Conservation (phyloP, 202 grass and related monocot genomes). For the Panicum virgatum region DNA sequence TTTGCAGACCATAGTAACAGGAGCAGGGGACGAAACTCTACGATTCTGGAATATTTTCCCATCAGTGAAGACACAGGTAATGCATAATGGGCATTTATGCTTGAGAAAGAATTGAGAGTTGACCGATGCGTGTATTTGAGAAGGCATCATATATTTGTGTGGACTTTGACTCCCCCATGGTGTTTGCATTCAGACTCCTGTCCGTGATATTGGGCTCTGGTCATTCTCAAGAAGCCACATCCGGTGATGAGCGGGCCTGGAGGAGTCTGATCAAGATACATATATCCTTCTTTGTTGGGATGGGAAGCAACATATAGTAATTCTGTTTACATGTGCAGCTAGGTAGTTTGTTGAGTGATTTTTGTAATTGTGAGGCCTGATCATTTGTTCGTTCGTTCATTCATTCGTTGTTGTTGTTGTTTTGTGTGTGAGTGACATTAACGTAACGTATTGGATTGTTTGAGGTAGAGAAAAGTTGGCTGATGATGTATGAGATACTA, state of each 20-base stretch:
- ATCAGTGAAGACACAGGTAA: slow-evolving; percentile 74
- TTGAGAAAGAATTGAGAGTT: no score
- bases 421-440: background rate
- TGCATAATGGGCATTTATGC: background rate
- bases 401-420: background rate
- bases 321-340: slow-evolving; percentile 30
- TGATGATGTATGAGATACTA: slow-evolving; percentile 11
- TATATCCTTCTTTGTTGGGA: background rate
- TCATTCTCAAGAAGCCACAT: slow-evolving; percentile 88
- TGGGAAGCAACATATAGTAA: slow-evolving; percentile 20
- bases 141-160: background rate
- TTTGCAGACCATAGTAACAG: slow-evolving; percentile 89
- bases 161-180: background rate
- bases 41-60: slow-evolving; percentile 99
- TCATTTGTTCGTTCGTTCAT: slow-evolving; percentile 3
- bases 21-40: slow-evolving; percentile 87
- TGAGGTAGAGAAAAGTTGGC: slow-evolving; percentile 8
- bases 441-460: slow-evolving; percentile 35
- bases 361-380: slow-evolving; percentile 54
- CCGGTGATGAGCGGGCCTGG: slow-evolving; percentile 65
- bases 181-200: slow-evolving; percentile 62
- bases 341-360: slow-evolving; percentile 29
- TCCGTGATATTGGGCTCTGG: slow-evolving; percentile 78
- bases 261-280: slow-evolving; percentile 3
- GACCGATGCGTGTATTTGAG: background rate